These are phyloP conservation scores for Lipomyces sp. DNA, from an alignment of 805 yeast genomes.

Conservation along the genomic window DNA sequence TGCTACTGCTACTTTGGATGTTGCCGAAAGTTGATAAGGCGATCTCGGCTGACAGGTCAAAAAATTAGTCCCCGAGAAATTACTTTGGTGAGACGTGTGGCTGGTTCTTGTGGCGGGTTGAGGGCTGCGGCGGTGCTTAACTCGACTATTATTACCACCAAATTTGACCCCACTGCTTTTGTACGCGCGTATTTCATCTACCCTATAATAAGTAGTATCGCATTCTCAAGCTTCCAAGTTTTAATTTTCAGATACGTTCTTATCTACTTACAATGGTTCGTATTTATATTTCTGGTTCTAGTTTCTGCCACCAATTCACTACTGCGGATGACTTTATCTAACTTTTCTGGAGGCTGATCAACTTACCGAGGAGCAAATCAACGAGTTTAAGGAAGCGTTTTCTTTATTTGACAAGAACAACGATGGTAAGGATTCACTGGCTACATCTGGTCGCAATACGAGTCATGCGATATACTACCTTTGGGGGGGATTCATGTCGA, in stretches of 20 bases:
- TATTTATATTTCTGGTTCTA: neutral
- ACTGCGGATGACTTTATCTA: neutral
- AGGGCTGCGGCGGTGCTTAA: too few species aligned
- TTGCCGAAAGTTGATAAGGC: too few species aligned
- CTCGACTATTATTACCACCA: too few species aligned
- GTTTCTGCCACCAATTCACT: neutral
- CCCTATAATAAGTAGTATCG: neutral
- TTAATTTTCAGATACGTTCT: neutral
- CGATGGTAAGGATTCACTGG: slow-evolving; percentile 61
- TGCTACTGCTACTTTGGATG: neutral
- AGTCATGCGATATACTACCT: neutral
- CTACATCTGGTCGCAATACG: neutral
- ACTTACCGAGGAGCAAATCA: slow-evolving; percentile 93
- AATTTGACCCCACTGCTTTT: too few species aligned
- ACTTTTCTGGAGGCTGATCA: slow-evolving; percentile 63
- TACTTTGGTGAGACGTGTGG: neutral
- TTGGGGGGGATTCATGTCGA: neutral
- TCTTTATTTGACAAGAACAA: slow-evolving; percentile 95
- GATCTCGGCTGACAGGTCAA: neutral
- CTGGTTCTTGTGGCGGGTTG: neutral
- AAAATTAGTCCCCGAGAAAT: neutral
- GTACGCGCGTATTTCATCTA: neutral
- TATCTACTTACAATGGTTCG: neutral
- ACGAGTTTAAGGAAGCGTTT: slow-evolving; percentile 97
- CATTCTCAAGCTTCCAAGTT: neutral